Evolutionary conservation across 2,329 filamentous ascomycete species (phyloP), one percentile per base, ranked within the genome.

Genomic region (Septoria linicola): DNA sequence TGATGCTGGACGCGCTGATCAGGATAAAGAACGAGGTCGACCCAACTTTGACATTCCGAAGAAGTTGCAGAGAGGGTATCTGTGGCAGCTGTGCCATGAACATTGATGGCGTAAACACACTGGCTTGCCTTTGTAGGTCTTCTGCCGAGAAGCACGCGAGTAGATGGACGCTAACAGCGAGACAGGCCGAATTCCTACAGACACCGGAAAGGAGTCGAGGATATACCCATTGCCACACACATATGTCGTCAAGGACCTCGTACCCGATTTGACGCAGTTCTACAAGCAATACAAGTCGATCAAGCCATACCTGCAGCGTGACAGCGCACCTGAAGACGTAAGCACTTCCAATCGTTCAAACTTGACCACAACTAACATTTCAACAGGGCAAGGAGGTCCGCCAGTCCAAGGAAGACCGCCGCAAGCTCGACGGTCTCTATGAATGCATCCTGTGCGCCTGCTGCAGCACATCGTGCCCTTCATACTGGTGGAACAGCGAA

Each of bases 201-300:
- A 96, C 65, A 83, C 84, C 54, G 74, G 76, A 63, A 80, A 87
- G 67, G 89, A 96, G 66, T 83, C 88, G 68, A 92, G 95, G 78
- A 91, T 99, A 74, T 99, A 99, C 79, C 93, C 93, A 55, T 82
- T 99, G 63, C 93, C 93, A 66, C 93, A 99, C 78, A 96, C 91
- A 73, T 99, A 96, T 76, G 89, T 99, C 64, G 91, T 99, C 76
- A 99, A 97, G 83, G 93, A 99, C 72, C 84, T 99, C 58, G 93
- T 99, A 27, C 92, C 93, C 53, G 93, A 99, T 71, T 79, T 99
- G 77, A 99, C 93, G 58, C 88, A 93, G 69, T 97, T 99, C 79
- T 99, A 99, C 84, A 97, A 97, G 82, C 93, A 99, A 80, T 99
- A 99, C 83, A 96, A 96, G 77, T 96, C 91, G 13, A 96, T 99